Evolutionary conservation across 2,329 filamentous ascomycete genomes (phyloP).

Genomic region (Penicillium sp.): DNA sequence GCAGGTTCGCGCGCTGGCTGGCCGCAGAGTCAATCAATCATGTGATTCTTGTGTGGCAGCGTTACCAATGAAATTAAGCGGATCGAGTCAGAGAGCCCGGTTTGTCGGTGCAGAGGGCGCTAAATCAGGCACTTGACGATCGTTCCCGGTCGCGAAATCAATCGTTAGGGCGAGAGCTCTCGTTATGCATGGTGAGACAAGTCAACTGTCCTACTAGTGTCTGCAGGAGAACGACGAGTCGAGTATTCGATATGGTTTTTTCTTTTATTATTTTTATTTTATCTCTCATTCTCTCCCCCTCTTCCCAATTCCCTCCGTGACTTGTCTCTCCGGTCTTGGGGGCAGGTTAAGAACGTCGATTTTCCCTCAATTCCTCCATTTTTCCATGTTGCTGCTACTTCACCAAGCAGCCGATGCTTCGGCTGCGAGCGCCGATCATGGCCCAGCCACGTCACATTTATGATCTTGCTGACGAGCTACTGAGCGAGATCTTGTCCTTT

Average conservation of each 20-base stretch:
- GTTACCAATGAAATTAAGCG: conserved; percentile 26
- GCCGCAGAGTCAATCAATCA: conserved; percentile 39
- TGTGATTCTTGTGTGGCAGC: conserved; percentile 35
- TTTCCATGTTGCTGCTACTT: conserved; percentile 37
- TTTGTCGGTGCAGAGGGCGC: conserved; percentile 23
- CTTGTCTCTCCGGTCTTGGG: conserved; percentile 15
- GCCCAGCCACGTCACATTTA: conserved; percentile 34
- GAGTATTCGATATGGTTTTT: conserved; percentile 16
- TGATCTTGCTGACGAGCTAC: conserved; percentile 39
- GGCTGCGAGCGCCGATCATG: conserved; percentile 38
- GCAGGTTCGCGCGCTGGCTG: conserved; percentile 35
- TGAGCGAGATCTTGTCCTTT: conserved; percentile 36
- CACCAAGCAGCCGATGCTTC: conserved; percentile 33
- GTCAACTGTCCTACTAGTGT: conserved; percentile 26
- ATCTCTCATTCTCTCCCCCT: background rate
- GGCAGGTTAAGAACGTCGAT: conserved; percentile 10
- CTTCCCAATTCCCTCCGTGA: conserved; percentile 13
- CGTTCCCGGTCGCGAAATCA: conserved; percentile 28
- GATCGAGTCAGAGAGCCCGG: conserved; percentile 1
- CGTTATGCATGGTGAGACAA: conserved; percentile 34
- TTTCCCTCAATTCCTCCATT: conserved; percentile 11
- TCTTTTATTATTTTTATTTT: conserved; percentile 8
- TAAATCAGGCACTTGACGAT: conserved; percentile 26
- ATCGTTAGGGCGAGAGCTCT: conserved; percentile 24
- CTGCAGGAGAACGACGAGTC: conserved; percentile 26